phyloP scores from a whole-genome alignment of 257 asterid genomes.

The Primulina eburnea region DNA sequence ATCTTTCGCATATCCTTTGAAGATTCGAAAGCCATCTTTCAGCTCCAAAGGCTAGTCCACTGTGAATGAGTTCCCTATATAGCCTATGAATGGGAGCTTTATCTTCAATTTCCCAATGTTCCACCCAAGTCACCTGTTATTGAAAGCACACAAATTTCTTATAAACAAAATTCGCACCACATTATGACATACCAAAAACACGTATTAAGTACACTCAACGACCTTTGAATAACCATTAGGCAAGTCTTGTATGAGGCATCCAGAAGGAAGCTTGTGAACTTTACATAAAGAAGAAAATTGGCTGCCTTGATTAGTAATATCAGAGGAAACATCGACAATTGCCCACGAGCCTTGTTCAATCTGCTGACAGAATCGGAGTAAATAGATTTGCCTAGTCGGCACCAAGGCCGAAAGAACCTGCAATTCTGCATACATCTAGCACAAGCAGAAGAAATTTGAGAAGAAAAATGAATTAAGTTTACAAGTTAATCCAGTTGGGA shows the following conservation, averaged over 20 bases:
- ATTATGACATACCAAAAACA: neutral
- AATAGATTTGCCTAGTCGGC: conserved; percentile 60
- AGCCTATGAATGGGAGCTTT: conserved; percentile 55
- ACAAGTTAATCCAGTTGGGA: neutral
- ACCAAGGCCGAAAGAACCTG: conserved; percentile 87
- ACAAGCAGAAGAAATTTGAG: neutral
- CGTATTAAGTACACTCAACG: neutral
- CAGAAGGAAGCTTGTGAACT: conserved; percentile 78
- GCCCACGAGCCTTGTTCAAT: conserved; percentile 88
- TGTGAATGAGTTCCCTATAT: conserved; percentile 65
- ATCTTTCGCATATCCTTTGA: conserved; percentile 78
- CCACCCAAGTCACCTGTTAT: conserved; percentile 85
- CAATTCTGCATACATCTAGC: conserved; percentile 84
- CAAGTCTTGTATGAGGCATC: conserved; percentile 92
- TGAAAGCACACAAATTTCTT: neutral
- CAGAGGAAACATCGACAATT: conserved; percentile 79
- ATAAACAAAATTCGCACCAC: neutral
- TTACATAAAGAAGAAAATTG: conserved; percentile 52
- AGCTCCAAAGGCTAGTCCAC: conserved; percentile 88
- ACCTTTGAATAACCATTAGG: conserved; percentile 99
- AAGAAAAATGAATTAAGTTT: conserved; percentile 1
- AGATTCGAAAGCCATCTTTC: conserved; percentile 87
- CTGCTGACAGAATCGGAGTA: conserved; percentile 78
- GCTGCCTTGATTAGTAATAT: conserved; percentile 57
- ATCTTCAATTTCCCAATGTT: conserved; percentile 89